These are phyloP conservation scores for Cryptosporidium sp. DNA, from an alignment of 169 alveolate species.

Conservation along the genomic window DNA sequence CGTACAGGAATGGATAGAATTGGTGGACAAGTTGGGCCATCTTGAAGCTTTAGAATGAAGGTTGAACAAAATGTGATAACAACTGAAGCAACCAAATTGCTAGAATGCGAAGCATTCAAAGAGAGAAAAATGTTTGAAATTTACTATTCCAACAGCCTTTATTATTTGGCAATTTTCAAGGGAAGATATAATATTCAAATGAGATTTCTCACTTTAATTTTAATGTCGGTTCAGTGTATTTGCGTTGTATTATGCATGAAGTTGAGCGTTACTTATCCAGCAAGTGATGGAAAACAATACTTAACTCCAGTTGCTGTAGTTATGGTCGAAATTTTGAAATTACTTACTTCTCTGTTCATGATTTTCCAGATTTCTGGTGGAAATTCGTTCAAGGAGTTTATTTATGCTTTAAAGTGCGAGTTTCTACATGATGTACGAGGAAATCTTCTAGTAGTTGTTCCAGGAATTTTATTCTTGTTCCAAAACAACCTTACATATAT, in stretches of 20 bases:
- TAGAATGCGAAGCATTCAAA: not conserved
- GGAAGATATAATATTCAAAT: slow-evolving; percentile 48
- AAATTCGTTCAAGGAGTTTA: slow-evolving; percentile 3
- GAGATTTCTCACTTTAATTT: slow-evolving; percentile 64
- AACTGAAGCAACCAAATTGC: not conserved
- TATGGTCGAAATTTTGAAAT: slow-evolving; percentile 49
- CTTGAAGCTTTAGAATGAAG: not conserved
- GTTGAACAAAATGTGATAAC: not conserved
- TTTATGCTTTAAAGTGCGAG: slow-evolving; percentile 47
- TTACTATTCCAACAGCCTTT: slow-evolving; percentile 4
- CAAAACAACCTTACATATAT: slow-evolving; percentile 64
- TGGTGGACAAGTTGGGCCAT: not conserved
- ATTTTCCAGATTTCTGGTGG: slow-evolving; percentile 46
- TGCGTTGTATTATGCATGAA: slow-evolving; percentile 74
- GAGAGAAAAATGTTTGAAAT: slow-evolving; percentile 18
- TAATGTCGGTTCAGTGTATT: slow-evolving; percentile 53
- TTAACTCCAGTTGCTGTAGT: slow-evolving; percentile 65
- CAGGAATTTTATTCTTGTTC: slow-evolving; percentile 49
- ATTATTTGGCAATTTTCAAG: slow-evolving; percentile 17
- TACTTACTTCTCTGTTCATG: slow-evolving; percentile 42
- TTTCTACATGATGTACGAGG: slow-evolving; percentile 35
- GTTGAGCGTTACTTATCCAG: slow-evolving; percentile 52
- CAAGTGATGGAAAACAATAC: slow-evolving; percentile 63
- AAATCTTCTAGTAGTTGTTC: slow-evolving; percentile 42
- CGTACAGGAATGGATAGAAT: not conserved